Conservation (phyloP, 192 early-diverging fungal species). For the Gaertneriomyces sp. region DNA sequence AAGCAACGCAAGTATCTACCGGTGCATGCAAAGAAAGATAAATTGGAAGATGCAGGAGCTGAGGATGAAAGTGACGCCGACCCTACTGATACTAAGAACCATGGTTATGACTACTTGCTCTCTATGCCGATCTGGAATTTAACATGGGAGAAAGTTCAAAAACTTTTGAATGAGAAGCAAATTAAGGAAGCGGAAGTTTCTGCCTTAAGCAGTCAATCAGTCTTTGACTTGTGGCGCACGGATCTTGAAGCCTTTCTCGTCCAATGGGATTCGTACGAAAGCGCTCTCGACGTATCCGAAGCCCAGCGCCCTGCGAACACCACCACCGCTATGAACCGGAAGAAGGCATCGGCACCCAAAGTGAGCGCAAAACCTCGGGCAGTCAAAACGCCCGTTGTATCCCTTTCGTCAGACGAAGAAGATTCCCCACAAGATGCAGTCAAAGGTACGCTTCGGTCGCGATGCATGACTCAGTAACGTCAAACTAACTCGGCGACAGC, state of each 20-base stretch:
- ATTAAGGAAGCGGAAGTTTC: conserved; percentile 68
- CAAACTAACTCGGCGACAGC: conserved; percentile 14
- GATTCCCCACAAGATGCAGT: not conserved
- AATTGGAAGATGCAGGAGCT: conserved; percentile 18
- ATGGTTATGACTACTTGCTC: conserved; percentile 84
- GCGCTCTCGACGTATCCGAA: not conserved
- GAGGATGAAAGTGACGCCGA: conserved; percentile 43
- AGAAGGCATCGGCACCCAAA: not conserved
- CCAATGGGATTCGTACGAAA: conserved; percentile 67
- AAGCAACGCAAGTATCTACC: conserved; percentile 62
- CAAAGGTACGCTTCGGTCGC: not conserved
- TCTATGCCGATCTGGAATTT: conserved; percentile 87
- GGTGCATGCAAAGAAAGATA: conserved; percentile 48
- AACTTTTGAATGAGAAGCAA: conserved; percentile 67
- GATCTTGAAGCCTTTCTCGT: conserved; percentile 82
- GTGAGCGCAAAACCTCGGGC: not conserved
- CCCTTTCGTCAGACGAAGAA: not conserved
- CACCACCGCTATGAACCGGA: not conserved
- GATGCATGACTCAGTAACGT: conserved; percentile 28
- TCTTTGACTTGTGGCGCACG: conserved; percentile 75
- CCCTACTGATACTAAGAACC: conserved; percentile 13
- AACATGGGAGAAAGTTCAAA: conserved; percentile 76
- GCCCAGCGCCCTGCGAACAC: not conserved
- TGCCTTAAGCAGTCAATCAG: conserved; percentile 56
- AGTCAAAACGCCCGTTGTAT: conserved; percentile 1